These are phyloP conservation scores for Penicillium sp. DNA, from an alignment of 2,329 filamentous ascomycete genomes.

Conservation along the genomic window DNA sequence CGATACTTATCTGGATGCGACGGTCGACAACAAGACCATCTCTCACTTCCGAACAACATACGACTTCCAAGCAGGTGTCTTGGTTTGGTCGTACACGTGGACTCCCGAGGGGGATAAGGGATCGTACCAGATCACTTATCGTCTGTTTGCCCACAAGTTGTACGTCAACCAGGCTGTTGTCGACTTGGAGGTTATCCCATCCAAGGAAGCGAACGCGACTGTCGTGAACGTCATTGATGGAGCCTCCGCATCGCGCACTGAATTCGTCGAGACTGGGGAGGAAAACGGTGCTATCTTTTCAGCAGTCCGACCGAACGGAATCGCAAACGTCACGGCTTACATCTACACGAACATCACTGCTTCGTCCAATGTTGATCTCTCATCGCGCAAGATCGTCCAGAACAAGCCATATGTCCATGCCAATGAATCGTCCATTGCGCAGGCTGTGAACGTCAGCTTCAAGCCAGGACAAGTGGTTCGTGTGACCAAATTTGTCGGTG, in stretches of 20 bases:
- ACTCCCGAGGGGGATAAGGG: conserved; percentile 51
- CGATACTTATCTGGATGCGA: conserved; percentile 60
- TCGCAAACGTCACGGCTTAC: conserved; percentile 65
- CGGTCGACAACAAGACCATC: conserved; percentile 60
- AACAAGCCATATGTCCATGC: conserved; percentile 52
- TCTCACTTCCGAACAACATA: conserved; percentile 62
- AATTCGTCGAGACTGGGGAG: conserved; percentile 58
- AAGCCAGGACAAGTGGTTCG: conserved; percentile 55
- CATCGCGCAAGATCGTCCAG: conserved; percentile 46
- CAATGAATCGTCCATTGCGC: conserved; percentile 66
- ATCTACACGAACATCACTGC: conserved; percentile 50
- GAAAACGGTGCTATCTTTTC: conserved; percentile 63
- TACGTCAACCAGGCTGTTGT: conserved; percentile 63
- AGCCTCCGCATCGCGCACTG: conserved; percentile 65
- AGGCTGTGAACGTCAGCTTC: conserved; percentile 58
- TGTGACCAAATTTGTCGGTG: conserved; percentile 68
- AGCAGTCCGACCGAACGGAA: conserved; percentile 63
- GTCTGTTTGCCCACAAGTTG: conserved; percentile 66
- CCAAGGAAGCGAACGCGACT: conserved; percentile 54
- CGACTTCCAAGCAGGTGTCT: conserved; percentile 63
- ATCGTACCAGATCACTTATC: conserved; percentile 62
- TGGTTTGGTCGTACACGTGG: conserved; percentile 69
- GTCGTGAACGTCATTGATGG: conserved; percentile 70
- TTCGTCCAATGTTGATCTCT: conserved; percentile 43
- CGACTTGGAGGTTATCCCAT: conserved; percentile 60